Evolutionary conservation across 441 rosid genomes (phyloP).

Genomic region (Arabidopsis hybrid): DNA sequence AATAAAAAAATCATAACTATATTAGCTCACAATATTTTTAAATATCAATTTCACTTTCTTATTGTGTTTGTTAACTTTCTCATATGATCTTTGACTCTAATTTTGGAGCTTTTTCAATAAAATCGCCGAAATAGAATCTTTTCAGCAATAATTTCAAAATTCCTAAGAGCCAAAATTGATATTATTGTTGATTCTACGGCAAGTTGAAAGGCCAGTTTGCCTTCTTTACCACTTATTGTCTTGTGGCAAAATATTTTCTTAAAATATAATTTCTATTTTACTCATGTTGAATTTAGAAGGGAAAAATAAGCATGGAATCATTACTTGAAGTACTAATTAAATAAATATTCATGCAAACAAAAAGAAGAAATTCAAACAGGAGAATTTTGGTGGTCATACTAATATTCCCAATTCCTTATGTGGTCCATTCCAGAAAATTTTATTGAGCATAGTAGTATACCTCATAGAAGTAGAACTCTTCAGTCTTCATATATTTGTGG

Average conservation of each 20-base stretch:
- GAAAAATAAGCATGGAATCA: neutral
- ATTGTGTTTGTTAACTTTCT: neutral
- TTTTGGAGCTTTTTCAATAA: constrained; percentile 10
- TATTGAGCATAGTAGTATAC: neutral
- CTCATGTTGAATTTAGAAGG: neutral
- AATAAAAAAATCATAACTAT: neutral
- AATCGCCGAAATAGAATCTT: neutral
- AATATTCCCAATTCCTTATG: constrained; percentile 1
- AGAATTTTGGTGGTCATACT: constrained; percentile 20
- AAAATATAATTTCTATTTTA: neutral
- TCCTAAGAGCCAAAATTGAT: constrained; percentile 42
- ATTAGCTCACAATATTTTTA: neutral
- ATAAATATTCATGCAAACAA: constrained; percentile 30
- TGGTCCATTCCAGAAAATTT: constrained; percentile 18
- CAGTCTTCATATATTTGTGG: constrained; percentile 1
- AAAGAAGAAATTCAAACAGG: constrained; percentile 16
- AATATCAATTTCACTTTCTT: neutral
- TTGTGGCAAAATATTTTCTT: neutral
- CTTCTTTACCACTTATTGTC: constrained; percentile 32
- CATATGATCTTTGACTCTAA: neutral
- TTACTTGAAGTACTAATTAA: neutral
- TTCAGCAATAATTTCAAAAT: constrained; percentile 3
- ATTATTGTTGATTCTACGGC: constrained; percentile 38
- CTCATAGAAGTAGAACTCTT: neutral
- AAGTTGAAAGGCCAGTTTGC: constrained; percentile 45